Base-by-base conservation (phyloP, 805 yeast species). In the Kodamaea neixiangensis region DNA sequence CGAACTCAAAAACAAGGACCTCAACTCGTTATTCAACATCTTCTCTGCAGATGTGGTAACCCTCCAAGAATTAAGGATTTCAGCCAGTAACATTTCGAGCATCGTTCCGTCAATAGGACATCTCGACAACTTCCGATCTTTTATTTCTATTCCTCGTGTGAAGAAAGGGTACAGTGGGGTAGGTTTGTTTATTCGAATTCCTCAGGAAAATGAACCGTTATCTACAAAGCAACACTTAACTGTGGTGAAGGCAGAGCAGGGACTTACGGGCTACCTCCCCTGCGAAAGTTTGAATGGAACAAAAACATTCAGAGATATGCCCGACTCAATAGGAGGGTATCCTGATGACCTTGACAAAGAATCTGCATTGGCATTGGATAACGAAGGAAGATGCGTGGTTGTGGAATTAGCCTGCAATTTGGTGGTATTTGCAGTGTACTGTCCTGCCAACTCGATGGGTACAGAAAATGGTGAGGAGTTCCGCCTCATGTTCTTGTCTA, bases 91-190 rank as follows among this genome's bases (percentile, higher is more conserved):
- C 34, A 46, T 72, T 4, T 49, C 49, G 2, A 29, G 67, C 3
- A 54, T 58, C 4, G 48, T 58, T 17, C 52, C 50, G n/a, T 81
- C 86, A 41, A 71, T 82, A 67, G 83, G 82, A 1, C 69, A 77
- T 35, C 68, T 86, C 0, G 73, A 76, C 0, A 82, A 83, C 1
- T 93, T 77, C 61, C 70, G 77, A 19, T 76, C 87, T 1, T 93
- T 83, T 58, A 79, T 90, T 31, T 76, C 93, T 0, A 70, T 90
- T 10, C 96, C 97, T 0, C 65, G 63, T 9, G 51, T 63, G 2
- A 87, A 83, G 62, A 87, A 83, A 61, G 98, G 98, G 0, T 94
- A 94, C 64, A 81, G 93, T 50, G 99, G 99, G 0, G 97, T 93
- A 1, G 96, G 92, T 0, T 79, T 93, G 2, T 93, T 89, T 68